Base-by-base conservation (phyloP, 257 asterid species). In the Primulina eburnea region DNA sequence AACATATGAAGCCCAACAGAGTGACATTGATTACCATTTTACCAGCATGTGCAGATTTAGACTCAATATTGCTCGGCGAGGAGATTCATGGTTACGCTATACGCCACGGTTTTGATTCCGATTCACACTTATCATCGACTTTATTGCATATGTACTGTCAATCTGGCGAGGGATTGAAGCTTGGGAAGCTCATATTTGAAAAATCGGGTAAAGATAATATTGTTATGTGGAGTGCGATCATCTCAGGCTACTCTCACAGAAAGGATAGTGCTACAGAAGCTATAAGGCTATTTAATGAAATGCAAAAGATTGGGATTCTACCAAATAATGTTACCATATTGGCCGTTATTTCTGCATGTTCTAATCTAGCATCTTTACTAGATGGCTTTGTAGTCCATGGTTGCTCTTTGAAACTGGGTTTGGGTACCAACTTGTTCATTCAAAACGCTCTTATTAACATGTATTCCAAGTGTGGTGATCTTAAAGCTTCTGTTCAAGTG, bases 151-250 rank as follows among this genome's bases (percentile, higher is more conserved):
- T 80, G 87, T 90, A 86, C 26, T 85, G 87, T 63, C 75, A 83
- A 64, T 81, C 76, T 63, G 70, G 55, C 65, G 82, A 72, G 62
- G 77, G 64, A 9, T 34, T 81, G 71, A 65, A 53, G 70, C 75
- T 65, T 34, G 82, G 89, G 3, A 79, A 72, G 87, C 70, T 40
- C 47, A 70, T 87, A 74, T 90, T 88, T 17, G 78, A 82, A 33
- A 80, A 80, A 79, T 80, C 81, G 61, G 59, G 43, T 40, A 77
- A 62, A 21, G 84, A 87, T 75, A 92, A 82, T 67, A 73, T 85
- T n/a, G 92, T 87, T 40, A 74, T 82, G 80, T 88, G 97, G 97
- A 90, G 92, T 79, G 74, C 90, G 18, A 79, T 90, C 67, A 85
- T 88, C 57, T 77, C 79, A 24, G 82, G 87, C 68, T 82, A 84